Percentiles rank a stretch among this genome's conserved stretches.
phyloP scores from a whole-genome alignment of 768 basidiomycete genomes.

The Amanita rimosa region DNA sequence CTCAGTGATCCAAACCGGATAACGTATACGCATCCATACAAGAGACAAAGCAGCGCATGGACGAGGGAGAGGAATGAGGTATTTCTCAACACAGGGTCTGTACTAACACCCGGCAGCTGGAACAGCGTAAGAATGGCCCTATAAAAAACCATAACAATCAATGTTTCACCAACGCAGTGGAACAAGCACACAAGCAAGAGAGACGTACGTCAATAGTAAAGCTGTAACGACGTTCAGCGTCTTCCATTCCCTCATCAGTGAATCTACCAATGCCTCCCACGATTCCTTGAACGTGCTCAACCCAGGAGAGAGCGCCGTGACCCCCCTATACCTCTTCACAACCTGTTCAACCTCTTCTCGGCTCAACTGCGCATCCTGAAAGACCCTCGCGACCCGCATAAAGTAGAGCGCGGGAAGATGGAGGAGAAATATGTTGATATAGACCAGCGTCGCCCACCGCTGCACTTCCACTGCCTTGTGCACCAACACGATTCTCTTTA shows the following conservation, averaged over 20 bases:
- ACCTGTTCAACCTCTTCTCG: slow-evolving; percentile 51
- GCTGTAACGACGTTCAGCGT: slow-evolving; percentile 23
- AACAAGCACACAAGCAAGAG: too few relatives aligned
- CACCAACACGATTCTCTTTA: too few relatives aligned
- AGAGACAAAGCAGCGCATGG: slow-evolving; percentile 49
- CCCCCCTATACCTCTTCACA: slow-evolving; percentile 10
- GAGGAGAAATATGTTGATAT: slow-evolving; percentile 36
- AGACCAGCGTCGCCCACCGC: slow-evolving; percentile 5
- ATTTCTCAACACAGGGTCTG: slow-evolving; percentile 44
- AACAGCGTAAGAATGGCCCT: slow-evolving; percentile 25
- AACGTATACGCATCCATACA: slow-evolving; percentile 56
- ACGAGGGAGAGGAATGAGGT: slow-evolving; percentile 44
- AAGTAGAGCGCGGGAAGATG: slow-evolving; percentile 72
- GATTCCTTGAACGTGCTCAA: slow-evolving; percentile 24
- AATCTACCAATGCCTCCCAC: slow-evolving; percentile 20
- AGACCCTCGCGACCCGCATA: slow-evolving; percentile 63
- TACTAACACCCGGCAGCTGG: slow-evolving; percentile 26
- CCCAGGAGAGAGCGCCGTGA: slow-evolving; percentile 38
- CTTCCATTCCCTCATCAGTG: slow-evolving; percentile 23
- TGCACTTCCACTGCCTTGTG: too few relatives aligned
- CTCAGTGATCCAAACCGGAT: slow-evolving; percentile 56
- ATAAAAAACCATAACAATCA: background rate
- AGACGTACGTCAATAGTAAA: slow-evolving; percentile 19
- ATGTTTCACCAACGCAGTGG: background rate
- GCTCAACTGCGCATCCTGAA: slow-evolving; percentile 70